Conservation (phyloP, 345 rosid species). For the Aquilaria yunnanensis region DNA sequence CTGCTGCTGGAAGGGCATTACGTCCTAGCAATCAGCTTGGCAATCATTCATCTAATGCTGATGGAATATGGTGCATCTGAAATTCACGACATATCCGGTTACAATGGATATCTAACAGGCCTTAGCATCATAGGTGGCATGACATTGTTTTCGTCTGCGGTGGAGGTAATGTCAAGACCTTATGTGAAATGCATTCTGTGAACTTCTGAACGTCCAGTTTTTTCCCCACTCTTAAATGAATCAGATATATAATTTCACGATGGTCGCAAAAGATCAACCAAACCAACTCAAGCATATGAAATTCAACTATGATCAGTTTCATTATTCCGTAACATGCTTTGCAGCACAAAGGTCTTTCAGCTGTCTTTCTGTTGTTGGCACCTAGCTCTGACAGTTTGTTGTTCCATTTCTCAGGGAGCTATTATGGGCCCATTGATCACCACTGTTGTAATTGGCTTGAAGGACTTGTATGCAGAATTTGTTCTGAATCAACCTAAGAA, state of each 20-base stretch:
- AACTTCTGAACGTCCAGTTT: no score
- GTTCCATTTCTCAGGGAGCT: constrained; percentile 61
- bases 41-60: constrained; percentile 5
- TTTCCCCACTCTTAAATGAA: no score
- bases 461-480: constrained; percentile 86
- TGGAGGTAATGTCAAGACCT: constrained; percentile 49
- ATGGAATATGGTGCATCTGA: constrained; percentile 43
- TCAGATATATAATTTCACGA: no score
- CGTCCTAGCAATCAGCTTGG: constrained; percentile 2
- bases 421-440: constrained; percentile 98
- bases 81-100: constrained; percentile 89
- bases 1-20: constrained; percentile 9
- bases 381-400: not conserved
- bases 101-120: constrained; percentile 75
- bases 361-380: no score
- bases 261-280: no score
- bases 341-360: no score
- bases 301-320: no score
- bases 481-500: constrained; percentile 60
- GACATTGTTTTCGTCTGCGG: constrained; percentile 84
- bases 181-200: no score
- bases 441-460: constrained; percentile 82
- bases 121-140: constrained; percentile 97
- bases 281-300: no score
- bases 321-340: no score